A percentile compares a stretch with the other conserved stretches of the same genome.
Conservation (phyloP, 2,329 filamentous ascomycete species). For the Spiromastix sp. region DNA sequence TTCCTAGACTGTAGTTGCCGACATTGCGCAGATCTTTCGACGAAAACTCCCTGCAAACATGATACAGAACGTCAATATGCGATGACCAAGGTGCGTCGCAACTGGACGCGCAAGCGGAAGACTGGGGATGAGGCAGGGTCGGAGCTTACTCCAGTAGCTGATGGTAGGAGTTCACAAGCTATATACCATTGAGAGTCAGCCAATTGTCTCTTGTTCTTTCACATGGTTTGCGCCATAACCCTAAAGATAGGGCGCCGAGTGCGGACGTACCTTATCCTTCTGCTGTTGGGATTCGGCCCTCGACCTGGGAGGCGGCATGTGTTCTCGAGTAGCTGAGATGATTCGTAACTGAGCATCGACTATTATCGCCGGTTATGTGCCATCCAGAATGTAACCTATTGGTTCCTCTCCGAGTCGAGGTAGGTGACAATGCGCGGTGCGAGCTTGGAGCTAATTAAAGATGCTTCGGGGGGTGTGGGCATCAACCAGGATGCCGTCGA, state of each 20-base stretch:
- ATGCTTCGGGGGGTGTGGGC: neutral
- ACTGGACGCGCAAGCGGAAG: neutral
- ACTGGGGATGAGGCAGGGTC: slow-evolving; percentile 1
- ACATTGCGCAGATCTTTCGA: slow-evolving; percentile 84
- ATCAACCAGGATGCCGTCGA: neutral
- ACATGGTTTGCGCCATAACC: neutral
- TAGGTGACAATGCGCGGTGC: neutral
- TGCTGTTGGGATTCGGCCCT: slow-evolving; percentile 47
- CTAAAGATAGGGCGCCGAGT: no score
- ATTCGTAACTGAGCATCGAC: no score
- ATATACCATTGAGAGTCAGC: slow-evolving; percentile 17
- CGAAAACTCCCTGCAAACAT: slow-evolving; percentile 67
- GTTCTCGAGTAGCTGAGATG: no score
- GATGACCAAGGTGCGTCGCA: slow-evolving; percentile 6
- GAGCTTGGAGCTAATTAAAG: neutral
- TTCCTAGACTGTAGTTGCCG: slow-evolving; percentile 87
- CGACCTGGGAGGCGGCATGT: slow-evolving; percentile 34
- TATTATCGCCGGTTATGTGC: no score
- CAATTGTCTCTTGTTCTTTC: no score
- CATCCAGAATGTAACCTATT: no score
- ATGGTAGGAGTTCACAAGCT: slow-evolving; percentile 96
- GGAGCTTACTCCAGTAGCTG: slow-evolving; percentile 76
- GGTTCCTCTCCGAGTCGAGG: no score
- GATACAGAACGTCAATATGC: slow-evolving; percentile 4
- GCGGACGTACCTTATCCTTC: slow-evolving; percentile 47